Evolutionary conservation across 2,329 filamentous ascomycete genomes (phyloP).

Genomic region (Fusarium brachygibbosum): DNA sequence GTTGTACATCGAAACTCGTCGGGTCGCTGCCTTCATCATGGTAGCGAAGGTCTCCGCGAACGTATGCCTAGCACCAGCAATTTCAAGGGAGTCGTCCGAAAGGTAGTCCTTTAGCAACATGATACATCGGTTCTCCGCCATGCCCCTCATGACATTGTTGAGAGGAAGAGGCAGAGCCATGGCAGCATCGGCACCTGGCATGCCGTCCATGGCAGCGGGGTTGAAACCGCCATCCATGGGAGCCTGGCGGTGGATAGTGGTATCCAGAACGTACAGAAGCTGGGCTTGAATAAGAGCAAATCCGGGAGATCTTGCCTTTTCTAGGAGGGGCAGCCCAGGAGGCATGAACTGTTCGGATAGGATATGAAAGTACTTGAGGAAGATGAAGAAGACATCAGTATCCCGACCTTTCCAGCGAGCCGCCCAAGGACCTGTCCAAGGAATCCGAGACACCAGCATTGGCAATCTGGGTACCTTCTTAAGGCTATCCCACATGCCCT

Average conservation of each 20-base stretch:
- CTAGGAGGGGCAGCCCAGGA: slow-evolving; percentile 62
- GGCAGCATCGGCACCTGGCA: slow-evolving; percentile 73
- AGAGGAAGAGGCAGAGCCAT: slow-evolving; percentile 73
- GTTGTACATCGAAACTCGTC: slow-evolving; percentile 83
- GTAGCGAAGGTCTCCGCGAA: slow-evolving; percentile 82
- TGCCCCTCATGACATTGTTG: slow-evolving; percentile 78
- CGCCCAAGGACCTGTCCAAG: slow-evolving; percentile 88
- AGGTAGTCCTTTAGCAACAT: slow-evolving; percentile 86
- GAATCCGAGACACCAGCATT: slow-evolving; percentile 77
- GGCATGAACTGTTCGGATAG: slow-evolving; percentile 81
- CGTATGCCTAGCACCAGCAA: slow-evolving; percentile 68
- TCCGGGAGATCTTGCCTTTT: slow-evolving; percentile 77
- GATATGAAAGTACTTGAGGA: slow-evolving; percentile 88
- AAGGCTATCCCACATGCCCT: slow-evolving; percentile 66
- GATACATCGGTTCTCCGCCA: slow-evolving; percentile 90
- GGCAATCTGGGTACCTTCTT: slow-evolving; percentile 75
- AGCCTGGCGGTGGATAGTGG: slow-evolving; percentile 83
- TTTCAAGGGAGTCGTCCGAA: slow-evolving; percentile 59
- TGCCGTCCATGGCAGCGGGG: slow-evolving; percentile 60
- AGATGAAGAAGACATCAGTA: slow-evolving; percentile 91
- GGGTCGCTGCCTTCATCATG: slow-evolving; percentile 79
- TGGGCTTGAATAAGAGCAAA: slow-evolving; percentile 87
- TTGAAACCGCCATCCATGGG: slow-evolving; percentile 61
- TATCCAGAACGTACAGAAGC: slow-evolving; percentile 81
- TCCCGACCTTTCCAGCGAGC: slow-evolving; percentile 88